Conservation (phyloP, 225 moss, liverwort and hornwort genomes). For the Marchantia paleacea region DNA sequence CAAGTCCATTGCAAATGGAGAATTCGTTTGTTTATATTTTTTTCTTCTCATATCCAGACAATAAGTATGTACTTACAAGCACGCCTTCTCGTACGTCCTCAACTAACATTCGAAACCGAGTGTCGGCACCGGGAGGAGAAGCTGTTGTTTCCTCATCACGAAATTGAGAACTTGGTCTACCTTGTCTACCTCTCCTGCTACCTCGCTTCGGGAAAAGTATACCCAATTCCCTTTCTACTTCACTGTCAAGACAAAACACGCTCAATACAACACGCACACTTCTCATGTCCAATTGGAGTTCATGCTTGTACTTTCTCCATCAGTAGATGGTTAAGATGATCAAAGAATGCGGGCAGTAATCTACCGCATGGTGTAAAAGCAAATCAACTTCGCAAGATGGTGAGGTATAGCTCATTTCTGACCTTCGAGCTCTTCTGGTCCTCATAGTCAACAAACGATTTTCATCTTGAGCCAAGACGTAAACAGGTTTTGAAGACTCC, state of each 20-base stretch:
- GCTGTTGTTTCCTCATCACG: slow-evolving; percentile 35
- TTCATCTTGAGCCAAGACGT: slow-evolving; percentile 49
- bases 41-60: neutral
- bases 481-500: slow-evolving; percentile 51
- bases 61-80: slow-evolving; percentile 25
- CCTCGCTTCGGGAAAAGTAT: slow-evolving; percentile 48
- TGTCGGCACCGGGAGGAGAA: slow-evolving; percentile 26
- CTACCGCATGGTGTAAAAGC: too few species aligned
- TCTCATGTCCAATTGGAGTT: too few species aligned
- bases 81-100: slow-evolving; percentile 54
- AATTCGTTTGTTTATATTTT: neutral
- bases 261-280: neutral
- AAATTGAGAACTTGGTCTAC: slow-evolving; percentile 28
- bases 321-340: too few species aligned
- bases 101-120: slow-evolving; percentile 45
- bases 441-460: slow-evolving; percentile 52
- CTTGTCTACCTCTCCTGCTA: slow-evolving; percentile 41
- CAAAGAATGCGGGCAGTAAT: too few species aligned
- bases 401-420: neutral
- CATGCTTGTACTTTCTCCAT: too few species aligned
- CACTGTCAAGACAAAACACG: slow-evolving; percentile 24
- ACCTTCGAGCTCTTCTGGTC: slow-evolving; percentile 43
- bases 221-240: slow-evolving; percentile 48
- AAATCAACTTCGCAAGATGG: too few species aligned
- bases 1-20: too few species aligned